Evolutionary conservation across 495 filamentous ascomycete genomes (phyloP).

Genomic region (Penicillium chermesinum): DNA sequence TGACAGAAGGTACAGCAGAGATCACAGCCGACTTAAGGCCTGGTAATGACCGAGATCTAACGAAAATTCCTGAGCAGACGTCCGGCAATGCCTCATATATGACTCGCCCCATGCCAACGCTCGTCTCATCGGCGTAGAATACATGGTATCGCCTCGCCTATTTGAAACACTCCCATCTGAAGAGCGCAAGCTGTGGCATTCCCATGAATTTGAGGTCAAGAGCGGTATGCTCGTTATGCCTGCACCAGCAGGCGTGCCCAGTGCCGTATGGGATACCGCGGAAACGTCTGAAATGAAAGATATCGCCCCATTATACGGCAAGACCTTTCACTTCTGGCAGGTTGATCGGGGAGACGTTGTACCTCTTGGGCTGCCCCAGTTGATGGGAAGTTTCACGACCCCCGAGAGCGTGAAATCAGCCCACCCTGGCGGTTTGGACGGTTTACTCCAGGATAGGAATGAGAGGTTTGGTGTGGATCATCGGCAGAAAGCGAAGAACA

Average conservation of each 20-base stretch:
- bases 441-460: conserved; percentile 60
- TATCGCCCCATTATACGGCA: conserved; percentile 70
- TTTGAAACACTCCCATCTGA: conserved; percentile 58
- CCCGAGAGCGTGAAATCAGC: conserved; percentile 53
- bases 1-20: conserved; percentile 63
- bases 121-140: conserved; percentile 80
- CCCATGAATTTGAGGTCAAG: conserved; percentile 83
- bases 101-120: conserved; percentile 51
- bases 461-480: conserved; percentile 56
- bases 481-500: conserved; percentile 55
- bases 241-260: conserved; percentile 50
- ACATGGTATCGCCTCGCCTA: conserved; percentile 76
- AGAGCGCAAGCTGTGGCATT: conserved; percentile 75
- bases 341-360: conserved; percentile 72
- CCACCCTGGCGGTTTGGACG: conserved; percentile 55
- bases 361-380: conserved; percentile 66
- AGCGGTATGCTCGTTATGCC: conserved; percentile 85
- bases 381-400: conserved; percentile 70
- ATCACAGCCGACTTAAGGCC: no score
- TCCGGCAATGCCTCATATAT: conserved; percentile 73
- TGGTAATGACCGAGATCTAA: neutral
- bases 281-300: conserved; percentile 79
- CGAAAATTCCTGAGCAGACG: conserved; percentile 61
- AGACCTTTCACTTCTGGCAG: conserved; percentile 90
- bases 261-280: conserved; percentile 61